Evolutionary conservation across 257 asterid species (phyloP).

Genomic region (Cinchona pubescens): DNA sequence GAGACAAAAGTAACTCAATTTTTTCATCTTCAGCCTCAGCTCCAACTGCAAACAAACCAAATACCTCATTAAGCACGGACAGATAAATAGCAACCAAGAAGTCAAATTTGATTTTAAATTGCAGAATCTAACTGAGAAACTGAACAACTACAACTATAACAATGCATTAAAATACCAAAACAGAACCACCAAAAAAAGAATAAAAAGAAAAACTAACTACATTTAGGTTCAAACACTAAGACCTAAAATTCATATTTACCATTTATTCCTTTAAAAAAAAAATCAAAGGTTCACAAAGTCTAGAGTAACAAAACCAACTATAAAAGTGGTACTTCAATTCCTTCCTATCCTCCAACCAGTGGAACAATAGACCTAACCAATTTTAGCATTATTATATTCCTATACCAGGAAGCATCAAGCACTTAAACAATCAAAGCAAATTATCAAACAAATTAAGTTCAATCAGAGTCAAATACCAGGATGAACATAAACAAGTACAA

Average conservation of each 20-base stretch:
- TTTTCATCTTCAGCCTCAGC: constrained; percentile 46
- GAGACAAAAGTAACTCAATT: constrained; percentile 31
- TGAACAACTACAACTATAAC: neutral
- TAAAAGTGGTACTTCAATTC: neutral
- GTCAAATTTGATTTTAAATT: no score
- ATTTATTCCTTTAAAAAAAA: neutral
- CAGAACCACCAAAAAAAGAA: neutral
- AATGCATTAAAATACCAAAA: neutral
- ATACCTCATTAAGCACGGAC: neutral
- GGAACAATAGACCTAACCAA: neutral
- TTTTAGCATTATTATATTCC: neutral
- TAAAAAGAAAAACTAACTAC: neutral
- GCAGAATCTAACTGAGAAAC: neutral
- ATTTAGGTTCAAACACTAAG: neutral
- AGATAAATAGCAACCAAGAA: no score
- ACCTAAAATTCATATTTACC: neutral
- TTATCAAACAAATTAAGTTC: no score
- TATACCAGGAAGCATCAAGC: neutral
- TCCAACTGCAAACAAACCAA: constrained; percentile 31
- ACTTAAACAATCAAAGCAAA: neutral
- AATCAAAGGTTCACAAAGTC: neutral
- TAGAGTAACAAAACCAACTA: neutral
- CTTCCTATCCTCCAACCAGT: neutral
- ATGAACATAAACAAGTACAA: neutral
- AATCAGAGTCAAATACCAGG: neutral